Percentiles rank a stretch among this genome's conserved stretches.
These are phyloP conservation scores for Phytophthora hybrid DNA, from an alignment of 352 stramenopile species.

Conservation along the genomic window DNA sequence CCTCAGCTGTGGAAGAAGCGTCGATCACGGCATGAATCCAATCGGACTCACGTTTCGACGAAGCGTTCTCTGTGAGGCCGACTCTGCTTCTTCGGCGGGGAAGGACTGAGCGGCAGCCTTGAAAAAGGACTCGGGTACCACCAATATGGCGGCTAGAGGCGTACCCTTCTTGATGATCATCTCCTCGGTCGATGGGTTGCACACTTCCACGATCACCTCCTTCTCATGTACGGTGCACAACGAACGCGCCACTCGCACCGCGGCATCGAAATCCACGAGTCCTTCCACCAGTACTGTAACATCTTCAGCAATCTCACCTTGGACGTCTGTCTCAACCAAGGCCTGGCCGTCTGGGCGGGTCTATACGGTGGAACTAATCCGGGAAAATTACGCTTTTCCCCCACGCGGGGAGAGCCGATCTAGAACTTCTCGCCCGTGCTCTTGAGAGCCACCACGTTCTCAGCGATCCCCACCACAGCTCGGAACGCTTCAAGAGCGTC, in stretches of 20 bases:
- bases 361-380: not conserved
- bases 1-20: too few relatives aligned
- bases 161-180: too few relatives aligned
- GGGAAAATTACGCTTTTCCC: not conserved
- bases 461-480: constrained; percentile 7
- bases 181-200: too few relatives aligned
- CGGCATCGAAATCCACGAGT: not conserved
- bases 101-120: too few relatives aligned
- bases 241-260: not conserved
- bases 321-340: not conserved
- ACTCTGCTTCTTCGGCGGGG: too few relatives aligned
- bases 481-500: constrained; percentile 7
- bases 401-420: not conserved
- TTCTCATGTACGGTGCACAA: constrained; percentile 8
- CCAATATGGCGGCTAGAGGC: too few relatives aligned
- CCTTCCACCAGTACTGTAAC: constrained; percentile 11
- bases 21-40: too few relatives aligned
- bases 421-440: not conserved
- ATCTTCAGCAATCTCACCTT: too few relatives aligned
- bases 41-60: too few relatives aligned
- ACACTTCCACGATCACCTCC: not conserved
- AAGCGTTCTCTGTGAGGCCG: too few relatives aligned
- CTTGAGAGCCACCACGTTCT: not conserved
- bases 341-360: not conserved
- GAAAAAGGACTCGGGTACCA: too few relatives aligned